Base-by-base conservation (phyloP, 169 alveolate species). In the Eimeria necatrix region DNA sequence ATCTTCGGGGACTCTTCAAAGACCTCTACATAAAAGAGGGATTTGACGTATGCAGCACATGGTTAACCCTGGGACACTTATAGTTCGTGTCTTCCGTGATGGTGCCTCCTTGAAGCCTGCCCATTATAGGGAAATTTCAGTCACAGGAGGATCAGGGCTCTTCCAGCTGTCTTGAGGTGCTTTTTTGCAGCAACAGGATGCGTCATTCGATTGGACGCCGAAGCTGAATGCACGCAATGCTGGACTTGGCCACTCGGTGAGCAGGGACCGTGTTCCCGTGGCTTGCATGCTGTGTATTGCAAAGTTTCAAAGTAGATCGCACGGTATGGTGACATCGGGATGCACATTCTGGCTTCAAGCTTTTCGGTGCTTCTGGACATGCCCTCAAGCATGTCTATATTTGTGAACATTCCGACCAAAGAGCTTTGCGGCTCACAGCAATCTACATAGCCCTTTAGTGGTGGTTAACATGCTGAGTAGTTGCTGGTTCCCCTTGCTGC, bases 1-100 rank as follows among this genome's bases (percentile, higher is more conserved):
- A 96, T 95, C 96, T 99, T 61, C 98, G 99, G 94, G 98, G 99
- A 49, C 97, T 99, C 52, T 98, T 99, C 96, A 99, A 98, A 96
- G 99, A 99, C 86, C 97, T 99, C 84, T 98, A 98, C 96, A 97
- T 96, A 73, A 95, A 98, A 52, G 98, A 97, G 96, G 99, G 99
- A 41, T 97, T 96, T 88, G 98, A 78, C 90, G 96, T 59, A 88
- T 94, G 91, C 48, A 61, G 56, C 76, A 22, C 41, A 9, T 26
- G 70, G 70, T n/a, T 59, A n/a, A 59, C 16, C n/a, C 6, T 5
- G n/a, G 7, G 70, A n/a, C 6, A 59, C 70, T 59, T n/a, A 2
- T 59, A 16, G 24, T 59, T 59, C n/a, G 70, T 59, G 68, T 14
- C 22, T 56, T 56, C 1, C 68, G 12, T 56, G 20, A 18, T 56